A percentile compares a stretch with the other conserved stretches of the same genome.
phyloP scores from a whole-genome alignment of 768 basidiomycete species.

The Lactarius vividus region DNA sequence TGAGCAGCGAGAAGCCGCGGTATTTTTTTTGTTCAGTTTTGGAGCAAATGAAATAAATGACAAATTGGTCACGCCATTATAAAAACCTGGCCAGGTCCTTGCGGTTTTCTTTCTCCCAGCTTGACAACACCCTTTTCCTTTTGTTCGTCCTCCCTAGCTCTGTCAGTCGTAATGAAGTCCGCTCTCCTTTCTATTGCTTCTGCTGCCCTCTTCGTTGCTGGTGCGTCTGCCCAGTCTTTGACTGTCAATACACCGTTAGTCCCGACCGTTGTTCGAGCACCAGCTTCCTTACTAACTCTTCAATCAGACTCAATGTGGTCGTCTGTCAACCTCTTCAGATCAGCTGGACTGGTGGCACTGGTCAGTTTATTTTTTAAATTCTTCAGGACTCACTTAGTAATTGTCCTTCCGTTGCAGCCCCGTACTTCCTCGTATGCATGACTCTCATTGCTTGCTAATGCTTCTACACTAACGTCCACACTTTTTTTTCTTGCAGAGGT shows the following conservation, averaged over 20 bases:
- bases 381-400: constrained; percentile 10
- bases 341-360: constrained; percentile 52
- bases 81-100: constrained; percentile 13
- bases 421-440: constrained; percentile 61
- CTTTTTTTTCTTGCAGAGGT: constrained; percentile 35
- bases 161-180: constrained; percentile 47
- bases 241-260: constrained; percentile 73
- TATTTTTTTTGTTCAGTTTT: background rate
- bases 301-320: constrained; percentile 43
- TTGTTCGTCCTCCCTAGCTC: constrained; percentile 28
- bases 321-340: constrained; percentile 59
- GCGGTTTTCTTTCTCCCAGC: constrained; percentile 32
- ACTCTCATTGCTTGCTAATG: background rate
- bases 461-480: background rate
- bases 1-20: background rate
- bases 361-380: constrained; percentile 32
- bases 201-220: constrained; percentile 41
- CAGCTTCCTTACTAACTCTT: constrained; percentile 15
- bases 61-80: constrained; percentile 21
- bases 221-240: constrained; percentile 46
- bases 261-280: background rate
- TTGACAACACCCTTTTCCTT: constrained; percentile 32
- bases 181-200: constrained; percentile 38
- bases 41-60: background rate
- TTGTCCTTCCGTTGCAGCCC: constrained; percentile 40